Evolutionary conservation across 2,329 filamentous ascomycete species (phyloP).

Genomic region (Monosporascus sp.): DNA sequence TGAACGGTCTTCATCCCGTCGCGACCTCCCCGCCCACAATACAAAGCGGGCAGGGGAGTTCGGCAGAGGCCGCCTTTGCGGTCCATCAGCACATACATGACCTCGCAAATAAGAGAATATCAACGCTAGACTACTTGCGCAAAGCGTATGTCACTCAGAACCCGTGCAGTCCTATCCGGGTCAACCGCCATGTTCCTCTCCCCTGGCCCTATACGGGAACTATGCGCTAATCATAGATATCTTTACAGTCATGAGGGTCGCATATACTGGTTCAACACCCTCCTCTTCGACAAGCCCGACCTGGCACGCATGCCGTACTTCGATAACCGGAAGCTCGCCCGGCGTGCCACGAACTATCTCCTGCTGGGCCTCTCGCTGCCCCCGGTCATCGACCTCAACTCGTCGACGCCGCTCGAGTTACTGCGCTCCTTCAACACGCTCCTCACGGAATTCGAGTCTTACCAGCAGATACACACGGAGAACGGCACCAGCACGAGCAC

Average conservation of each 20-base stretch:
- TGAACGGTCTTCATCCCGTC: slow-evolving; percentile 22
- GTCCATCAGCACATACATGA: slow-evolving; percentile 69
- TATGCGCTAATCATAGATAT: neutral
- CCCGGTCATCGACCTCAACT: slow-evolving; percentile 81
- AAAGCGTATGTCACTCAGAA: slow-evolving; percentile 64
- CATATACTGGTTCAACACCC: slow-evolving; percentile 97
- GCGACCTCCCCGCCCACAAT: slow-evolving; percentile 19
- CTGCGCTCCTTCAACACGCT: slow-evolving; percentile 81
- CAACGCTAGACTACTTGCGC: slow-evolving; percentile 85
- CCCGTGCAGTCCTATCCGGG: neutral
- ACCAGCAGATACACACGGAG: slow-evolving; percentile 79
- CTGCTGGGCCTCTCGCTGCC: slow-evolving; percentile 89
- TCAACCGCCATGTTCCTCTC: too few relatives aligned
- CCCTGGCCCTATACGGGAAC: too few relatives aligned
- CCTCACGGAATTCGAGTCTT: slow-evolving; percentile 87
- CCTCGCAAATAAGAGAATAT: slow-evolving; percentile 84
- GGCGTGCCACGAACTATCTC: slow-evolving; percentile 89
- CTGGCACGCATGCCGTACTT: slow-evolving; percentile 80
- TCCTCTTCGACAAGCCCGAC: slow-evolving; percentile 82
- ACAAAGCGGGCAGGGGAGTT: slow-evolving; percentile 25
- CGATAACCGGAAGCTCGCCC: slow-evolving; percentile 74
- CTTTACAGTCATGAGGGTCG: slow-evolving; percentile 75
- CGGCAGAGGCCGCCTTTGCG: slow-evolving; percentile 37
- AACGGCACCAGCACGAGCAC: slow-evolving; percentile 64
- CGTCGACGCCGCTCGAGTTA: slow-evolving; percentile 75